Percentiles rank a stretch among this genome's conserved stretches.
Evolutionary conservation across 2,329 filamentous ascomycete genomes (phyloP).

Genomic region (Chaetothyriales sp.): DNA sequence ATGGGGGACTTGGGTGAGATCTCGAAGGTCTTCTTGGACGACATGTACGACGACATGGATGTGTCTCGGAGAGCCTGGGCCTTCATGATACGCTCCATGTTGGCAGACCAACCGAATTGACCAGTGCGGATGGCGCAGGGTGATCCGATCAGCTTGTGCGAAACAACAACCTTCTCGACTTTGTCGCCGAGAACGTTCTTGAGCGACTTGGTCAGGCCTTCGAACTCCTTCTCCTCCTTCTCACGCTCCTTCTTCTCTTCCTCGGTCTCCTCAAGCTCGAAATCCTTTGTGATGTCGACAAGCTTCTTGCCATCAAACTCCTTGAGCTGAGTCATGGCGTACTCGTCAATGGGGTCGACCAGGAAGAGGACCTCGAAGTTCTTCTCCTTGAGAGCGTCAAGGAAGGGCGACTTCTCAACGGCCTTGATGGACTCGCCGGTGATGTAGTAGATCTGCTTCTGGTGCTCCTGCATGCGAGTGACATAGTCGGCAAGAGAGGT

Average conservation of each 20-base stretch:
- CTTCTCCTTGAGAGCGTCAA: slow-evolving; percentile 97
- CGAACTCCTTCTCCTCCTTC: slow-evolving; percentile 95
- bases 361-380: slow-evolving; percentile 99
- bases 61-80: slow-evolving; percentile 98
- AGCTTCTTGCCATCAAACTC: slow-evolving; percentile 99
- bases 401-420: slow-evolving; percentile 94
- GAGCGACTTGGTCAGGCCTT: slow-evolving; percentile 83
- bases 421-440: slow-evolving; percentile 99
- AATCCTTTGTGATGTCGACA: slow-evolving; percentile 99
- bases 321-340: slow-evolving; percentile 99
- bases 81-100: slow-evolving; percentile 99
- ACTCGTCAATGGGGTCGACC: slow-evolving; percentile 97
- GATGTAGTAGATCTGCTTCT: slow-evolving; percentile 99
- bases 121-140: slow-evolving; percentile 98
- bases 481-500: slow-evolving; percentile 95
- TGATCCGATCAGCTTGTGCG: slow-evolving; percentile 85
- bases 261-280: slow-evolving; percentile 98
- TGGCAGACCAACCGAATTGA: slow-evolving; percentile 99
- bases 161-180: slow-evolving; percentile 99
- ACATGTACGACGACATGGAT: slow-evolving; percentile 99
- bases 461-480: slow-evolving; percentile 98
- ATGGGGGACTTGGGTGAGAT: slow-evolving; percentile 98
- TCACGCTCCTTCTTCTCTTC: slow-evolving; percentile 97
- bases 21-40: slow-evolving; percentile 99
- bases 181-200: slow-evolving; percentile 99